phyloP scores from a whole-genome alignment of 2,329 filamentous ascomycete genomes.

The Trichophyton mentagrophytes region DNA sequence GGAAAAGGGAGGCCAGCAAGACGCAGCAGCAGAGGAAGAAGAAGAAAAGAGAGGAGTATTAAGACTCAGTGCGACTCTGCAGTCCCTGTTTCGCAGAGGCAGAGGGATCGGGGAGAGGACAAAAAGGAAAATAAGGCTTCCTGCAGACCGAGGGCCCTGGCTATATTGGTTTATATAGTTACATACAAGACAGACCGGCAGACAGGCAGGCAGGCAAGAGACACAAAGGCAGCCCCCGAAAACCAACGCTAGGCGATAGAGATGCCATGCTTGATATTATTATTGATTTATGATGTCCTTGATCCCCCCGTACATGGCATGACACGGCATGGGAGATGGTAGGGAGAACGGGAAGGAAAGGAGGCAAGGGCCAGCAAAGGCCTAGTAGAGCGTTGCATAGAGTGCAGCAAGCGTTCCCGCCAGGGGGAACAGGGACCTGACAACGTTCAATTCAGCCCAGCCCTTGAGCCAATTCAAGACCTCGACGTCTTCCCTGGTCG shows the following conservation, averaged over 20 bases:
- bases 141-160: not conserved
- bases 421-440: constrained; percentile 11
- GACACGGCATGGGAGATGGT: not conserved
- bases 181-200: not conserved
- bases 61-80: not conserved
- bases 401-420: constrained; percentile 7
- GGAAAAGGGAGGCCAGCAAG: not conserved
- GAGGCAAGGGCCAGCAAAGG: not conserved
- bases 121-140: not conserved
- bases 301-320: not conserved
- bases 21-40: not conserved
- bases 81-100: too few species aligned
- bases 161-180: constrained; percentile 1
- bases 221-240: not conserved
- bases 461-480: constrained; percentile 12
- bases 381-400: constrained; percentile 9
- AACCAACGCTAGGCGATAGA: not conserved
- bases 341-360: not conserved
- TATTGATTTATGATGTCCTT: not conserved
- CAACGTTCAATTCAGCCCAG: constrained; percentile 10
- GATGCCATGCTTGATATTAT: not conserved
- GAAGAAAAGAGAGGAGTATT: too few species aligned
- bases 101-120: not conserved
- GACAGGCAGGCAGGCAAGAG: not conserved
- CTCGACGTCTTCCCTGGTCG: constrained; percentile 12